A percentile compares a stretch with the other conserved stretches of the same genome.
phyloP scores from a whole-genome alignment of 768 basidiomycete genomes.

The Pleurotus tuber-regium region DNA sequence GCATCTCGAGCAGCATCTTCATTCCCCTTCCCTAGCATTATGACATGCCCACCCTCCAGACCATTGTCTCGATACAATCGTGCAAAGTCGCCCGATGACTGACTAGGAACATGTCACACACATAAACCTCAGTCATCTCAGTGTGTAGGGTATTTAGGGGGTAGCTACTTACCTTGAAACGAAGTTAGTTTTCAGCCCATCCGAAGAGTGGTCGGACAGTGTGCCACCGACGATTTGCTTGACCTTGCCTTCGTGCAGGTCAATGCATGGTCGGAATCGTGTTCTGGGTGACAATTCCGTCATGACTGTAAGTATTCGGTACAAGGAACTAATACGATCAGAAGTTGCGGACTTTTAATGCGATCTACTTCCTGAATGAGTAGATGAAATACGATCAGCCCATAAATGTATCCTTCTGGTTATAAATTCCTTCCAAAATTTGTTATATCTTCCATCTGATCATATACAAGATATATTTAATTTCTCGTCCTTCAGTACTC shows the following conservation, averaged over 20 bases:
- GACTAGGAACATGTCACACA: conserved; percentile 39
- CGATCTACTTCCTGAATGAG: too few relatives aligned
- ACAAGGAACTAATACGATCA: not conserved
- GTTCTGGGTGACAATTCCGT: not conserved
- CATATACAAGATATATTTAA: too few relatives aligned
- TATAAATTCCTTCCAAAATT: too few relatives aligned
- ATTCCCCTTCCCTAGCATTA: conserved; percentile 91
- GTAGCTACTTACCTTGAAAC: conserved; percentile 67
- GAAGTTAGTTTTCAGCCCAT: conserved; percentile 80
- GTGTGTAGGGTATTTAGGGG: not conserved
- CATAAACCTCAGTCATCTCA: conserved; percentile 1
- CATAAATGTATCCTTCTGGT: too few relatives aligned
- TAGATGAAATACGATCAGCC: too few relatives aligned
- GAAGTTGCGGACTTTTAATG: not conserved
- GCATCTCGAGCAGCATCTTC: conserved; percentile 87
- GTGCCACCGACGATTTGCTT: conserved; percentile 99
- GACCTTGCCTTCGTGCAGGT: conserved; percentile 92
- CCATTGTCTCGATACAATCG: conserved; percentile 66
- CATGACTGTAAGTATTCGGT: too few relatives aligned
- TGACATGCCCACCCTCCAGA: conserved; percentile 89
- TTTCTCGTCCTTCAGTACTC: conserved; percentile 53
- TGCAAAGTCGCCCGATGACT: conserved; percentile 79
- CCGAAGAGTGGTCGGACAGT: conserved; percentile 64
- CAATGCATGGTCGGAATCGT: conserved; percentile 89
- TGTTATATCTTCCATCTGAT: not conserved